Conservation (phyloP, 345 rosid species). For the Camelina neglecta region DNA sequence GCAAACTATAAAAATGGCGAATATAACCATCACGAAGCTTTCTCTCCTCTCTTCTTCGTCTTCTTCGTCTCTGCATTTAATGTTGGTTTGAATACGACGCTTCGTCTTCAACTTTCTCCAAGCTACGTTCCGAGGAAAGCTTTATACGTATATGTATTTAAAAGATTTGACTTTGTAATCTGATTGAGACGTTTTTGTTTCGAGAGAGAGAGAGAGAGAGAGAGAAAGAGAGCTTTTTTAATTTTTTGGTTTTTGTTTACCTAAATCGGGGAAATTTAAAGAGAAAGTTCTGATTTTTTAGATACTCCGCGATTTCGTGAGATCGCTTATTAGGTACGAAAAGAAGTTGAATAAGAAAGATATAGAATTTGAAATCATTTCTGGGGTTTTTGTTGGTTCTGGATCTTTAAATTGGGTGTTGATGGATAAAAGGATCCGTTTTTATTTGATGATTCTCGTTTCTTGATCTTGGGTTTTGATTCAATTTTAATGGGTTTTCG, state of each 20-base stretch:
- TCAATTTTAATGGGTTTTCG: neutral
- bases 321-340: constrained; percentile 37
- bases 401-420: neutral
- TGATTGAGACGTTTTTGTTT: constrained; percentile 40
- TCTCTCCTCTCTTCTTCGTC: neutral
- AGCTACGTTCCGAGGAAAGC: constrained; percentile 22
- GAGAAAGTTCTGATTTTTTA: constrained; percentile 13
- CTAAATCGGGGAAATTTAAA: constrained; percentile 39
- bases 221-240: neutral
- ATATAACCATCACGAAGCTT: constrained; percentile 20
- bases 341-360: neutral
- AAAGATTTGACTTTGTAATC: constrained; percentile 49
- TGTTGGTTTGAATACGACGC: constrained; percentile 42
- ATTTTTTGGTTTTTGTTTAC: constrained; percentile 16
- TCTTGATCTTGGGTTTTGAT: constrained; percentile 33
- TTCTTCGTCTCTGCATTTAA: constrained; percentile 32
- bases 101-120: constrained; percentile 42
- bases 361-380: neutral
- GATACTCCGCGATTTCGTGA: constrained; percentile 28
- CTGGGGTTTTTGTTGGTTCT: neutral
- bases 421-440: neutral
- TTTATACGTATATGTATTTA: constrained; percentile 16
- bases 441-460: constrained; percentile 26
- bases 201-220: constrained; percentile 13
- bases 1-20: constrained; percentile 27